phyloP scores from a whole-genome alignment of 805 yeast species.

The Scheffersomyces lignosus region DNA sequence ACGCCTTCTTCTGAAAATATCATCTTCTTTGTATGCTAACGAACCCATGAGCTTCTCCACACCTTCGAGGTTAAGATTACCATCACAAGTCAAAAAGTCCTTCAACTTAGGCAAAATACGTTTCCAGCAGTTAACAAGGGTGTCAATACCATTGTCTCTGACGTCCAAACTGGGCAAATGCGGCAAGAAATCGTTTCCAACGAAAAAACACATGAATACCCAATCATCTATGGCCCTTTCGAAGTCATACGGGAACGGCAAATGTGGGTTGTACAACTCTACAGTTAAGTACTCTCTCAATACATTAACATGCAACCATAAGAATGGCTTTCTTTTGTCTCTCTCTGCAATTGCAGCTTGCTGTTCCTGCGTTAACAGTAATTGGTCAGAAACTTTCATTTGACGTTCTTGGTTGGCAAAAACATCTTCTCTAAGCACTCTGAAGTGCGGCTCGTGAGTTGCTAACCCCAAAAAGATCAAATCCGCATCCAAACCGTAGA shows the following conservation, averaged over 20 bases:
- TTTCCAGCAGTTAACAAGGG: slow-evolving; percentile 82
- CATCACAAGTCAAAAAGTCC: slow-evolving; percentile 88
- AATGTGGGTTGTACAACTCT: slow-evolving; percentile 70
- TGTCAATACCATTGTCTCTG: slow-evolving; percentile 89
- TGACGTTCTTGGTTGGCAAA: slow-evolving; percentile 70
- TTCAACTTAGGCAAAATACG: slow-evolving; percentile 60
- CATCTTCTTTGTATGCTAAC: slow-evolving; percentile 73
- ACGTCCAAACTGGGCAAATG: slow-evolving; percentile 94
- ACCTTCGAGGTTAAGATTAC: slow-evolving; percentile 69
- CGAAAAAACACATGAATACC: slow-evolving; percentile 98
- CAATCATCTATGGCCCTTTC: slow-evolving; percentile 98
- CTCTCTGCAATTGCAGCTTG: slow-evolving; percentile 38
- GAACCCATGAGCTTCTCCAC: slow-evolving; percentile 69
- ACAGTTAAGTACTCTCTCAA: slow-evolving; percentile 84
- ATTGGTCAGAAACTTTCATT: slow-evolving; percentile 47
- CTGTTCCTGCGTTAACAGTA: slow-evolving; percentile 63
- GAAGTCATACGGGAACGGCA: slow-evolving; percentile 75
- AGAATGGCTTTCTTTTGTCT: slow-evolving; percentile 73
- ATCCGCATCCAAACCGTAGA: slow-evolving; percentile 97
- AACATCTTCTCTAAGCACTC: slow-evolving; percentile 93
- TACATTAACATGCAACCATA: slow-evolving; percentile 90
- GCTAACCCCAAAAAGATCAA: slow-evolving; percentile 93
- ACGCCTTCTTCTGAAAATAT: slow-evolving; percentile 68
- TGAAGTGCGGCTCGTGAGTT: slow-evolving; percentile 96
- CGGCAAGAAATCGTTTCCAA: slow-evolving; percentile 97